Base-by-base conservation (phyloP, 2,329 filamentous ascomycete species). In the Hypoxylon sp. region DNA sequence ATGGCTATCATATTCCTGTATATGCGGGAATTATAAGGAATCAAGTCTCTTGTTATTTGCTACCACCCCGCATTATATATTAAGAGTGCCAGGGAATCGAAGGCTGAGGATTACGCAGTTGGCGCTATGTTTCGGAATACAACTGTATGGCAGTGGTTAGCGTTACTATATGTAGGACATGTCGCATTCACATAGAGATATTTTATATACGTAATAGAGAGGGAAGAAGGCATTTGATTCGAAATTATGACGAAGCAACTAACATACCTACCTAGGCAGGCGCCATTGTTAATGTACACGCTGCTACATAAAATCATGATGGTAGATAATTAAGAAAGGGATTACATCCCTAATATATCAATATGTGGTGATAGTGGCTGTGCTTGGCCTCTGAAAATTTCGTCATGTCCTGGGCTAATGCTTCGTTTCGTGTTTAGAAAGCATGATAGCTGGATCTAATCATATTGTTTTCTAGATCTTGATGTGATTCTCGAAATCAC, bases 161-260 rank as follows among this genome's bases (percentile, higher is more conserved):
- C 39, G 53, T 33, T 6, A 31, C 37, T 55, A 17, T 24, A 39
- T 19, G 37, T 31, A 42, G 37, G 19, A 26, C 33, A 31, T 3
- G 51, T 54, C 35, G 33, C 13, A 22, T 46, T 54, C 19, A 35
- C 14, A 54, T 44, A n/a, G n/a, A 19, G 9, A 31, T 29, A 29
- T 29, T 53, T 39, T 22, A 6, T 39, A n/a, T 26, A 54, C 5
- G 33, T 3, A 39, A n/a, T 35, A 14, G 17, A 53, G 24, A 24
- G 37, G 35, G 33, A 31, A 22, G 9, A 17, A 14, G 5, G 26
- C 17, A 57, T 14, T 35, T 4, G n/a, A 4, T 19, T 42, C 33
- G n/a, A 33, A 13, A n/a, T 35, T 35, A 14, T 35, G 48, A 35
- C 29, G n/a, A 51, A 17, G 6, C 6, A 8, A 37, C 13, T 37